A percentile compares a stretch with the other conserved stretches of the same genome.
These are phyloP conservation scores for Eucalyptus virginea DNA, from an alignment of 345 rosid genomes.

Conservation along the genomic window DNA sequence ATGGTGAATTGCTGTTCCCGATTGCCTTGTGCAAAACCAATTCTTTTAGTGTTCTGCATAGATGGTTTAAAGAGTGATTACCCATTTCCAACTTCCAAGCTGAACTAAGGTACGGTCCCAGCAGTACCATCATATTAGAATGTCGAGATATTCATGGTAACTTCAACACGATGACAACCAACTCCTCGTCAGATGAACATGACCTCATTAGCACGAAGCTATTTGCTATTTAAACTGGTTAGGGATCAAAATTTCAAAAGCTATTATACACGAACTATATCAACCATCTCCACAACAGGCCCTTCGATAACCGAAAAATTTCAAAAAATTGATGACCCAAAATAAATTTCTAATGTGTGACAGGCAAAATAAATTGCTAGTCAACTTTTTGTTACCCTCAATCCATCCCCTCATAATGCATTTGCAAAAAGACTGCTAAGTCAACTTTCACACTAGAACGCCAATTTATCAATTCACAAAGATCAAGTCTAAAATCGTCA, in stretches of 20 bases:
- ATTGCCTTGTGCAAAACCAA: not conserved
- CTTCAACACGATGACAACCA: rapidly evolving
- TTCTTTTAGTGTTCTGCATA: not conserved
- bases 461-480: not conserved
- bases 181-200: not conserved
- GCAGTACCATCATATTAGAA: not conserved
- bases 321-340: not conserved
- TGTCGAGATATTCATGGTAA: not conserved
- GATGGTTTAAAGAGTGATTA: not conserved
- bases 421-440: not conserved
- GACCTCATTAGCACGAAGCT: not conserved
- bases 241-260: not conserved
- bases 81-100: not conserved
- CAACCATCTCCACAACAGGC: not conserved
- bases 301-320: not conserved
- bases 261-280: not conserved
- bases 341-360: not conserved
- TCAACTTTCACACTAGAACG: not conserved
- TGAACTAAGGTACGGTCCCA: not conserved
- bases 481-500: not conserved
- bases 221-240: not conserved
- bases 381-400: not conserved
- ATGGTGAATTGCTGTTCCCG: not conserved
- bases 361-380: not conserved
- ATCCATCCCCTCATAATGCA: not conserved